phyloP scores from a whole-genome alignment of 139 green algal genomes.

The Yamagishiella unicocca region DNA sequence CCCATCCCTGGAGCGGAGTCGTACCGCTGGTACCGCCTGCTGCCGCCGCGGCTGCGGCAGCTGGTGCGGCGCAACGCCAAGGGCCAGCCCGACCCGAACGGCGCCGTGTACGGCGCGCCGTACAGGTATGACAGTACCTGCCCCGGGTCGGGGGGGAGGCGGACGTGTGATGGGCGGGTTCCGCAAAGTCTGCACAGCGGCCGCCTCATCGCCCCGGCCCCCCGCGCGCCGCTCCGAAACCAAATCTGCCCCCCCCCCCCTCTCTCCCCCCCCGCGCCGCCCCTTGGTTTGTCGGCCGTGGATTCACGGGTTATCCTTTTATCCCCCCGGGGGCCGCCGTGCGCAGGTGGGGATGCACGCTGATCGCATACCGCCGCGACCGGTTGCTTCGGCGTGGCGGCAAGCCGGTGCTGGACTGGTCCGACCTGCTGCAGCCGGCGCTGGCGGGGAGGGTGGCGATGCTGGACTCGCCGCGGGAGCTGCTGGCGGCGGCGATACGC shows the following conservation, averaged over 20 bases:
- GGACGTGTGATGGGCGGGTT: too few relatives aligned
- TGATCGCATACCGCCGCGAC: slow-evolving; percentile 78
- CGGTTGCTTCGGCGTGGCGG: slow-evolving; percentile 57
- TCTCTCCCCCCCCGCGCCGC: too few relatives aligned
- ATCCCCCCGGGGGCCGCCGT: too few relatives aligned
- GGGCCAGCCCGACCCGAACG: slow-evolving; percentile 48
- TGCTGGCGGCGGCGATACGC: slow-evolving; percentile 80
- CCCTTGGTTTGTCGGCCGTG: too few relatives aligned
- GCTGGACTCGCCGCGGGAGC: slow-evolving; percentile 77
- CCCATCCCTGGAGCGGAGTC: slow-evolving; percentile 72
- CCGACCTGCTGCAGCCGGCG: slow-evolving; percentile 84
- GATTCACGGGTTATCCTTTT: too few relatives aligned
- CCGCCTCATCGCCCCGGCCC: too few relatives aligned
- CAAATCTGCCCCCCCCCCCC: too few relatives aligned
- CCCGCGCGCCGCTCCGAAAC: too few relatives aligned
- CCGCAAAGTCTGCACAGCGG: too few relatives aligned
- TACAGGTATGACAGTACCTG: too few relatives aligned
- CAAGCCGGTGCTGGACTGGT: slow-evolving; percentile 76
- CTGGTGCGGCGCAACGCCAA: slow-evolving; percentile 68
- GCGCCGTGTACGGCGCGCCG: slow-evolving; percentile 80
- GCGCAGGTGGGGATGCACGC: slow-evolving; percentile 73
- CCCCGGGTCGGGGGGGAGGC: too few relatives aligned
- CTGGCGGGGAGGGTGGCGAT: slow-evolving; percentile 74
- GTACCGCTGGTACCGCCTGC: slow-evolving; percentile 59
- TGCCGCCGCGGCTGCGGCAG: slow-evolving; percentile 72